Evolutionary conservation across 768 basidiomycete genomes (phyloP).

Genomic region (Psilocybe sp.): DNA sequence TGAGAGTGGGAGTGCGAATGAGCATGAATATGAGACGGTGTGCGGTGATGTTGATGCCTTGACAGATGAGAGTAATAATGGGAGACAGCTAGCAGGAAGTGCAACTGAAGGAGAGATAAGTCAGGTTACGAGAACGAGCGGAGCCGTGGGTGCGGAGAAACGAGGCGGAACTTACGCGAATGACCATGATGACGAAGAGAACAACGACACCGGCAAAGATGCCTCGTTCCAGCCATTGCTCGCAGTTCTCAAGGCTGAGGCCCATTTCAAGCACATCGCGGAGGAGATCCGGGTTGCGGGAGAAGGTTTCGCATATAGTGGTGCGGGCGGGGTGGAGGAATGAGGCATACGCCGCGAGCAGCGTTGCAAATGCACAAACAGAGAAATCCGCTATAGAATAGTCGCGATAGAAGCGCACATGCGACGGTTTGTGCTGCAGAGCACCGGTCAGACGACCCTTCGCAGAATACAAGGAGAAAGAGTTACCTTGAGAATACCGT

Average conservation of each 20-base stretch:
- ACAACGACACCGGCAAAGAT: conserved; percentile 55
- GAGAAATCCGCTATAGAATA: conserved; percentile 78
- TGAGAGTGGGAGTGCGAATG: conserved; percentile 3
- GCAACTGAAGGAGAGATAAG: conserved; percentile 44
- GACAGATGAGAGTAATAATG: conserved; percentile 58
- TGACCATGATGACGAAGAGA: conserved; percentile 58
- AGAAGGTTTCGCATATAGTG: conserved; percentile 70
- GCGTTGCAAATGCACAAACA: conserved; percentile 60
- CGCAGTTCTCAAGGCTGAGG: conserved; percentile 77
- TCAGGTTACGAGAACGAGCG: background rate
- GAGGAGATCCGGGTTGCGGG: conserved; percentile 72
- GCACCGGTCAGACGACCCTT: conserved; percentile 1
- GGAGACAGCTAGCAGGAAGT: conserved; percentile 72
- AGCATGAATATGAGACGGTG: conserved; percentile 15
- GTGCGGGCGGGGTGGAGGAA: conserved; percentile 56
- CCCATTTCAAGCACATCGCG: conserved; percentile 69
- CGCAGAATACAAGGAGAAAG: background rate
- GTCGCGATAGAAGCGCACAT: conserved; percentile 79
- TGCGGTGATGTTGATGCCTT: conserved; percentile 33
- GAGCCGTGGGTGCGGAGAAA: background rate
- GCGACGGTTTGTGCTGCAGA: conserved; percentile 53
- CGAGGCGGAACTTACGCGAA: conserved; percentile 50
- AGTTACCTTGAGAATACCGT: conserved; percentile 67
- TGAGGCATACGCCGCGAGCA: conserved; percentile 54
- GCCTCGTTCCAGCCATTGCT: conserved; percentile 71